Evolutionary conservation across 305 asterid species (phyloP), one percentile per base, ranked within the genome.

Genomic region (Withania somnifera): DNA sequence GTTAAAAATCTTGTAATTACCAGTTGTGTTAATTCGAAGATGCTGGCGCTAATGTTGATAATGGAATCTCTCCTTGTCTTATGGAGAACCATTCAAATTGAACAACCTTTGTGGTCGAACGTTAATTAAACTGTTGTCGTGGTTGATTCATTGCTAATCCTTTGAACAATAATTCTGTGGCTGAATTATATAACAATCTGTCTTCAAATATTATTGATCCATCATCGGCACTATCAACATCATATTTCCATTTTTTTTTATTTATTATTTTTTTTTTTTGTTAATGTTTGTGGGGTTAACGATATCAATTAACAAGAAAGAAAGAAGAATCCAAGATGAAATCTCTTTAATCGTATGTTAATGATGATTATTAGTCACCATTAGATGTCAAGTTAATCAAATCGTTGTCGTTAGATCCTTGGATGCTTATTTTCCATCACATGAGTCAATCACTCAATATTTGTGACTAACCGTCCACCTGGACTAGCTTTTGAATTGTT

Each of bases 31-130:
- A n/a, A n/a, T 14, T 61, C 2, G 40, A 17, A 57, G 64, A 57
- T 57, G 32, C 64, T 57, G 64, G 15, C 15, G 52, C 26, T 75
- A 47, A 50, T 47, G 61, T 75, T 75, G 61, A 45, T 50, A 75
- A 50, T 26, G 36, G 61, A 26, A 50, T 15, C 61, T 75, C 60
- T 50, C 79, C 79, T 75, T 75, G 79, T 50, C 79, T 50, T 50
- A 42, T 75, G 79, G 79, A 75, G 11, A 75, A 45, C 38, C 79
- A 71, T 71, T 71, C 40, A 24, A 52, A 34, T 67, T 81, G 84
- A 71, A 66, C 63, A 50, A 38, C 57, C 47, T 14, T 67, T 78
- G 80, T 83, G 84, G 84, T 81, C 84, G 68, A 34, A 34, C 79
- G 36, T 47, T 75, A 15, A 24, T 71, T 20, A 53, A 50, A 75